phyloP scores from a whole-genome alignment of 768 basidiomycete species.

The Boletus tomentosulus region DNA sequence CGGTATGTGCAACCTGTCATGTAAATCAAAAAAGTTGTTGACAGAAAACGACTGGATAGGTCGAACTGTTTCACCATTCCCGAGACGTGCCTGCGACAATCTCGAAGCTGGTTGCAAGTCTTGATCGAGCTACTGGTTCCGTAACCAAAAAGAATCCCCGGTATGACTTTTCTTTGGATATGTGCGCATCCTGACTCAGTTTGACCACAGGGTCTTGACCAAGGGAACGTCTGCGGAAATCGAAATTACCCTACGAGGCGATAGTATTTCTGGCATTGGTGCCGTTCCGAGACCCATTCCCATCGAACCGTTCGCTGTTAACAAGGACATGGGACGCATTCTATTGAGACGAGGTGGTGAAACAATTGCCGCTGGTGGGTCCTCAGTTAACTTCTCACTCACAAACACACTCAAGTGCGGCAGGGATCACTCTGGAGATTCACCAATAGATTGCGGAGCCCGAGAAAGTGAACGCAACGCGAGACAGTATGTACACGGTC shows the following conservation, averaged over 20 bases:
- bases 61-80: constrained; percentile 95
- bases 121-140: constrained; percentile 75
- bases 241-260: constrained; percentile 67
- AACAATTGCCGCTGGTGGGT: constrained; percentile 85
- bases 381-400: neutral
- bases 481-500: constrained; percentile 15
- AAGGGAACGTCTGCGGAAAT: constrained; percentile 84
- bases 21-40: neutral
- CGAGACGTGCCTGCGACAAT: constrained; percentile 88
- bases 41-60: constrained; percentile 35
- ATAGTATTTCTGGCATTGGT: constrained; percentile 45
- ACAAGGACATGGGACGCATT: constrained; percentile 96
- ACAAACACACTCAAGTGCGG: constrained; percentile 1
- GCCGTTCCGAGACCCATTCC: constrained; percentile 61
- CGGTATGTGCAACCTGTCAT: constrained; percentile 44
- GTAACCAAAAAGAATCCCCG: constrained; percentile 78
- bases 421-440: constrained; percentile 46
- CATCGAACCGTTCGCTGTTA: constrained; percentile 77
- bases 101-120: constrained; percentile 67
- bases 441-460: constrained; percentile 18
- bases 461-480: constrained; percentile 2
- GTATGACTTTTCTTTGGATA: constrained; percentile 33
- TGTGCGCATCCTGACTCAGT: constrained; percentile 4
- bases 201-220: constrained; percentile 63
- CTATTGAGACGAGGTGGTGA: constrained; percentile 86